Conservation (phyloP, 129 eudicot genomes). For the Glebionis coronaria region DNA sequence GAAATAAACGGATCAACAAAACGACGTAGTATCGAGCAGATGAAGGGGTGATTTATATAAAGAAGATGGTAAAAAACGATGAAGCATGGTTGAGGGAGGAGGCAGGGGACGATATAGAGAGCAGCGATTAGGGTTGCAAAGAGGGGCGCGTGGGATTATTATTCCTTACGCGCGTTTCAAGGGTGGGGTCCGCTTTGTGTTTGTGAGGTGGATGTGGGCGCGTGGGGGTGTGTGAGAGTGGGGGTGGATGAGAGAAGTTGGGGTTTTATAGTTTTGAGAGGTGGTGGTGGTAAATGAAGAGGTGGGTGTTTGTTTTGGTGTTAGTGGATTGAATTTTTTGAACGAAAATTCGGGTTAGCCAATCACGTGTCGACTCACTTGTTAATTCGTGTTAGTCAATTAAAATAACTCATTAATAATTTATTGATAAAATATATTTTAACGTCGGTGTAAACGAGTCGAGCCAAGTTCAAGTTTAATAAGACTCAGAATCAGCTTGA, state of each 20-base stretch:
- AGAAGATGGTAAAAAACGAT: slow-evolving; percentile 36
- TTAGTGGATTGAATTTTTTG: no score
- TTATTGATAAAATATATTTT: no score
- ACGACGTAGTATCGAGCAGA: slow-evolving; percentile 10
- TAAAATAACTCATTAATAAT: no score
- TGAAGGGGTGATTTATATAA: slow-evolving; percentile 6
- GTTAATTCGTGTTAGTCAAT: no score
- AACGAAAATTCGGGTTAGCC: no score
- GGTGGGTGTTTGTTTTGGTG: no score
- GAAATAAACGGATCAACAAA: slow-evolving; percentile 8
- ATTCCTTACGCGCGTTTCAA: slow-evolving; percentile 31
- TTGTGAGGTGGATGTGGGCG: slow-evolving; percentile 18
- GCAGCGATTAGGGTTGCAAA: slow-evolving; percentile 53
- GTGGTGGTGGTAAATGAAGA: neutral
- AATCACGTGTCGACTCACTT: no score
- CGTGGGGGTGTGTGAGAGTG: slow-evolving; percentile 11
- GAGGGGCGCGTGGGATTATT: slow-evolving; percentile 35
- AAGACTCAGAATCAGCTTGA: no score
- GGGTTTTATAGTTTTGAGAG: slow-evolving; percentile 32
- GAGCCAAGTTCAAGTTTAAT: no score
- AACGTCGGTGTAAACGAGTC: no score
- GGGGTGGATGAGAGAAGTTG: slow-evolving; percentile 14
- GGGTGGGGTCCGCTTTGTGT: slow-evolving; percentile 10
- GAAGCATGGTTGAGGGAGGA: slow-evolving; percentile 13
- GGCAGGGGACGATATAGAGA: slow-evolving; percentile 33